Conservation (phyloP, 2,329 filamentous ascomycete genomes). For the Penicillium janthinellum region DNA sequence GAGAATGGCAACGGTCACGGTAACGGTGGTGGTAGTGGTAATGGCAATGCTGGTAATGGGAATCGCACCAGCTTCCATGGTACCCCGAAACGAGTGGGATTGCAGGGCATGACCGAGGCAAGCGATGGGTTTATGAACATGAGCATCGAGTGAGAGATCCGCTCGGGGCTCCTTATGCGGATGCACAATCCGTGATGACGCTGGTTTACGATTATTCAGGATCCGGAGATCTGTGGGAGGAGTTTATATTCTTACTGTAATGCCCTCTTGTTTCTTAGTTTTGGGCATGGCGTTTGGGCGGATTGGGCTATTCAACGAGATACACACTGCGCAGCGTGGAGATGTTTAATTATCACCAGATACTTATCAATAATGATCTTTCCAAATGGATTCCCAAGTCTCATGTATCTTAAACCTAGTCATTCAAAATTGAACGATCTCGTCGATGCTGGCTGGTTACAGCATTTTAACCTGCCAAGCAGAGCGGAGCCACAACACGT, state of each 20-base stretch:
- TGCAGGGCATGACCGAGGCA: conserved; percentile 95
- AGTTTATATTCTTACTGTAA: neutral
- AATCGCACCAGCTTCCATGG: conserved; percentile 52
- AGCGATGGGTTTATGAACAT: conserved; percentile 94
- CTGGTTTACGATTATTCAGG: neutral
- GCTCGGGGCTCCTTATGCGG: neutral
- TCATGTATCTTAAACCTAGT: too few species aligned
- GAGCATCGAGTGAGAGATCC: conserved; percentile 73
- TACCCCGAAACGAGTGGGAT: conserved; percentile 65
- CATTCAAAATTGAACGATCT: too few species aligned
- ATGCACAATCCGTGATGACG: neutral
- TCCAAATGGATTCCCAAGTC: neutral
- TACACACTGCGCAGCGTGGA: conserved; percentile 15
- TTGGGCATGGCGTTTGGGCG: conserved; percentile 16
- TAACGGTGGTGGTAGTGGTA: neutral
- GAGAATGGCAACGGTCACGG: conserved; percentile 46
- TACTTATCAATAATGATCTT: neutral
- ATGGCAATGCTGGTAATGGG: neutral
- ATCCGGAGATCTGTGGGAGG: neutral
- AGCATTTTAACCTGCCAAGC: neutral
- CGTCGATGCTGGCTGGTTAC: too few species aligned
- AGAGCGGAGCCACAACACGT: conserved; percentile 17
- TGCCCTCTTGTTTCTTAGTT: too few species aligned
- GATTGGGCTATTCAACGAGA: neutral
- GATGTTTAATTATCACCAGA: conserved; percentile 12